Conservation (phyloP, 768 basidiomycete genomes). For the Heimioporus sp. region DNA sequence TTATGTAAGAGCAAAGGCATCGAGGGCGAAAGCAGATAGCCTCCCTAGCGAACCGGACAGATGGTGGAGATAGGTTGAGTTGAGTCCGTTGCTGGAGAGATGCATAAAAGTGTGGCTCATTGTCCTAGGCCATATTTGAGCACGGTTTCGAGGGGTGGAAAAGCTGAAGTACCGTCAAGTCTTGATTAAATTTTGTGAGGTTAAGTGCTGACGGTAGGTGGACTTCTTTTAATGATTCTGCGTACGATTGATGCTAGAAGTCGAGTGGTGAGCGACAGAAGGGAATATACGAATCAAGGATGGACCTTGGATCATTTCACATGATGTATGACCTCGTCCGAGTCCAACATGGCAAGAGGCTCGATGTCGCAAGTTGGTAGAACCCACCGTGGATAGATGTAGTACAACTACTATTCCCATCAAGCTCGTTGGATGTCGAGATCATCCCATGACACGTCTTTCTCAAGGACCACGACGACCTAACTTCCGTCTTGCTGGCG, state of each 20-base stretch:
- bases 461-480: too few species aligned
- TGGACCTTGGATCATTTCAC: conserved; percentile 53
- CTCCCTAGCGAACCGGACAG: conserved; percentile 65
- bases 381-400: too few species aligned
- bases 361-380: conserved; percentile 10
- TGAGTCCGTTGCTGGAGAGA: conserved; percentile 75
- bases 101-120: conserved; percentile 75
- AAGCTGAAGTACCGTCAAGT: conserved; percentile 46
- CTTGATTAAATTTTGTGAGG: conserved; percentile 54
- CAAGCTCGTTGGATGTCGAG: too few species aligned
- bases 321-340: conserved; percentile 30
- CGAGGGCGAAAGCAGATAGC: conserved; percentile 62
- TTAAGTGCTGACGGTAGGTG: conserved; percentile 68
- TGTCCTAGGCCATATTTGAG: conserved; percentile 48
- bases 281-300: neutral
- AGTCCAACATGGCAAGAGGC: neutral
- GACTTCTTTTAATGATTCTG: conserved; percentile 61
- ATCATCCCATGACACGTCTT: too few species aligned
- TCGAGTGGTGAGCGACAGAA: neutral
- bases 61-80: conserved; percentile 75
- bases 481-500: conserved; percentile 77
- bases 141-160: neutral
- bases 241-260: conserved; percentile 70
- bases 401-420: too few species aligned
- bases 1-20: conserved; percentile 82